phyloP scores from a whole-genome alignment of 2,329 filamentous ascomycete species.

The Aspergillus sp. region DNA sequence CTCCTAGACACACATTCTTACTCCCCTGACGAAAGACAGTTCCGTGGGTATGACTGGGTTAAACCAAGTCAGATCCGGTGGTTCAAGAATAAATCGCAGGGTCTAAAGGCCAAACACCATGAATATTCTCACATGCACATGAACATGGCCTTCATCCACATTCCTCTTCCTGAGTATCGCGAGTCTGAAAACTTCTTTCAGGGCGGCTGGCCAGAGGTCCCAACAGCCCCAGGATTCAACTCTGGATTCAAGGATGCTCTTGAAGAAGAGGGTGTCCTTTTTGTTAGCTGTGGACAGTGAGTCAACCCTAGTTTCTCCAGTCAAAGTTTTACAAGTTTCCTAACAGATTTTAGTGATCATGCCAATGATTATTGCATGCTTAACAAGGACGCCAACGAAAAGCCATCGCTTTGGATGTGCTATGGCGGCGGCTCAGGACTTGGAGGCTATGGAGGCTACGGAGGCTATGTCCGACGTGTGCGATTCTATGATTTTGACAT shows the following conservation, averaged over 20 bases:
- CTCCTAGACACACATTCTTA: slow-evolving; percentile 90
- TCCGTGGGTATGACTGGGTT: slow-evolving; percentile 94
- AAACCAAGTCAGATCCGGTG: slow-evolving; percentile 91
- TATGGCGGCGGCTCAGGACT: slow-evolving; percentile 90
- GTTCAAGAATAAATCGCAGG: slow-evolving; percentile 75
- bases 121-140: slow-evolving; percentile 90
- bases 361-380: slow-evolving; percentile 95
- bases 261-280: slow-evolving; percentile 75
- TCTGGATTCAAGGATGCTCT: slow-evolving; percentile 89
- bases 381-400: slow-evolving; percentile 48
- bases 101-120: slow-evolving; percentile 70
- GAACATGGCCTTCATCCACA: slow-evolving; percentile 96
- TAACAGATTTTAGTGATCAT: slow-evolving; percentile 61
- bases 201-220: slow-evolving; percentile 74
- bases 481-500: slow-evolving; percentile 91
- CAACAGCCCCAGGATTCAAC: slow-evolving; percentile 86
- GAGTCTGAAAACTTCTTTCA: slow-evolving; percentile 55
- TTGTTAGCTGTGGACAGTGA: slow-evolving; percentile 88
- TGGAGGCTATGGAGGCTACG: slow-evolving; percentile 90
- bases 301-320: slow-evolving; percentile 27
- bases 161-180: slow-evolving; percentile 85
- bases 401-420: slow-evolving; percentile 90
- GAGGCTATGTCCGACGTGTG: slow-evolving; percentile 75
- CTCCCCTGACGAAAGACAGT: slow-evolving; percentile 81
- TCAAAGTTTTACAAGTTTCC: too few species aligned